Percentiles rank a stretch among this genome's conserved stretches.
These are phyloP conservation scores for Cercophora newfieldiana DNA, from an alignment of 495 filamentous ascomycete genomes.

Conservation along the genomic window DNA sequence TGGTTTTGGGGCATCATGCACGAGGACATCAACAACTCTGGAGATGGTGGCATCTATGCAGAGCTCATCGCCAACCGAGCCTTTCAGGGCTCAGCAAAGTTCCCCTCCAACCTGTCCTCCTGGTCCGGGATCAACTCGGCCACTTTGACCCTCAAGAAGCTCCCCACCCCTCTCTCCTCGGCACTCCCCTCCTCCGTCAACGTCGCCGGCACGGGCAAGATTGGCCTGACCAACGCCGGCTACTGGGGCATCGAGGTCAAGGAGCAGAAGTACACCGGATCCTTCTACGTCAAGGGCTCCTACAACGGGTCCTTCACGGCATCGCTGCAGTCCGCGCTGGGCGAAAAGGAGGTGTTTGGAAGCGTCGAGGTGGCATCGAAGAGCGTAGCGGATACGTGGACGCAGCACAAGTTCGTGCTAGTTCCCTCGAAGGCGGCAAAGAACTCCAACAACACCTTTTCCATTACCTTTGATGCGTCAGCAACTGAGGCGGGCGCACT, in stretches of 20 bases:
- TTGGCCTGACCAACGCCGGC: conserved; percentile 61
- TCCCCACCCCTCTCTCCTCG: conserved; percentile 49
- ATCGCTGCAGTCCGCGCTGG: conserved; percentile 49
- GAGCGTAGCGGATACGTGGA: conserved; percentile 41
- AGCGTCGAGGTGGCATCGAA: conserved; percentile 42
- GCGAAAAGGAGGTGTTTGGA: conserved; percentile 45
- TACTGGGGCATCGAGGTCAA: conserved; percentile 64
- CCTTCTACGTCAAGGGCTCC: conserved; percentile 56
- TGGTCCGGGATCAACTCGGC: conserved; percentile 58
- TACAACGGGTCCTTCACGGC: conserved; percentile 45
- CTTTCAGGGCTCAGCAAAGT: conserved; percentile 52
- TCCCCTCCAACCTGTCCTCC: conserved; percentile 45
- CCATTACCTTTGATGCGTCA: conserved; percentile 56
- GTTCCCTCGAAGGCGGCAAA: conserved; percentile 45
- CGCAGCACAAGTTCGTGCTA: conserved; percentile 50
- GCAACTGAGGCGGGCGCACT: conserved; percentile 47
- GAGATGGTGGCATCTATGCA: conserved; percentile 76
- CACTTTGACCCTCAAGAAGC: conserved; percentile 50
- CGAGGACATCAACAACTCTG: conserved; percentile 71
- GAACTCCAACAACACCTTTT: conserved; percentile 66
- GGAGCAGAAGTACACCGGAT: conserved; percentile 51
- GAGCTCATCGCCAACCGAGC: conserved; percentile 73
- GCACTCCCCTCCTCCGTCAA: conserved; percentile 60
- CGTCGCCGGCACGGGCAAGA: conserved; percentile 43
- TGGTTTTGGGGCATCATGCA: conserved; percentile 45